Evolutionary conservation across 2,329 filamentous ascomycete genomes (phyloP), one percentile per base, ranked within the genome.

Genomic region (Lachnellula arida): DNA sequence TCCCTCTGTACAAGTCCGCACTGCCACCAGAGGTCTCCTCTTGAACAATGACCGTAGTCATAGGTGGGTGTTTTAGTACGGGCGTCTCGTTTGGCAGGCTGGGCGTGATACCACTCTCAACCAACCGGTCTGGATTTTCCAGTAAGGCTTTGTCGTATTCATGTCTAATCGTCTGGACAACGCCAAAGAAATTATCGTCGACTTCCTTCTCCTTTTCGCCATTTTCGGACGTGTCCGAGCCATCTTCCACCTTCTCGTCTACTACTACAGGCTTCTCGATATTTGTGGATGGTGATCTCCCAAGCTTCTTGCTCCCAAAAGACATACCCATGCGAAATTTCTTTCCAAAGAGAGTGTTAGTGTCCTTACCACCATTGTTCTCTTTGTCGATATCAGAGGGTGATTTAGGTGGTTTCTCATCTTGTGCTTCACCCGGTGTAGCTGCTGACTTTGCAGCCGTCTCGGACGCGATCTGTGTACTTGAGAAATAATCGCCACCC

Each of bases 1-100:
- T 96, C 28, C 94, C 93, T 66, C 94, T 82, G 69, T 97, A 99
- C 11, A 97, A 77, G 75, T 97, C 94, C 28, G 90, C 89, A 55
- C 81, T 86, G 51, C 85, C 84, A 40, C 85, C 85, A 6, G 77
- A 78, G 2, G 82, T 86, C 69, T 88, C 85, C 66, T 88, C 85
- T 65, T 88, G 85, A 49, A 88, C 82, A 52, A 88, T 85, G 46
- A 88, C 79, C 63, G 83, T 85, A 32, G 84, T 87, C 42, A 79
- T 83, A 1, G 78, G 73, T 1, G 89, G 88, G 4, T 88, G 80
- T 66, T 88, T 89, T 39, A 94, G 73, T 7, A 91, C 83, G 0
- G 89, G 89, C 1, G 89, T 91, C 60, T 94, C 89, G 58, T 79
- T 84, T 1, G 87, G 79, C 42, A 88, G 70, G 67, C 86, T 88